Percentiles rank a stretch among this genome's conserved stretches.
These are phyloP conservation scores for Dalbergia oliveri DNA, from an alignment of 306 rosid species.

Conservation along the genomic window DNA sequence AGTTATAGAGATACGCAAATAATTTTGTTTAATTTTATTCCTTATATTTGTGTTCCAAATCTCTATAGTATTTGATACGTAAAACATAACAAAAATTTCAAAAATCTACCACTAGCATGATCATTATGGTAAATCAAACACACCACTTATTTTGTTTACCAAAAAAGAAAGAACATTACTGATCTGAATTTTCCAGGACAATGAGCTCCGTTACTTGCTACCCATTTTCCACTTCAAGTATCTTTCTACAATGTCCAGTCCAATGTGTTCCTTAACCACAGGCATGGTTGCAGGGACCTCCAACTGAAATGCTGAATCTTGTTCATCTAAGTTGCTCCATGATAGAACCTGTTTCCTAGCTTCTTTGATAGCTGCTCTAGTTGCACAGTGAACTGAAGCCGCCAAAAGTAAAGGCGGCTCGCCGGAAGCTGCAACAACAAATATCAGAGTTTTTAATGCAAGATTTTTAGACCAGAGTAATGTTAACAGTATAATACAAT, in stretches of 20 bases:
- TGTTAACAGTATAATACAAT: neutral
- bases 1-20: no score
- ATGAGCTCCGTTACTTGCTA: slow-evolving; percentile 32
- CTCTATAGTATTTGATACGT: no score
- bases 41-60: no score
- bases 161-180: slow-evolving; percentile 7
- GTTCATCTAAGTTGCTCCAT: slow-evolving; percentile 63
- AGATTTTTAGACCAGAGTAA: neutral
- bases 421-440: slow-evolving; percentile 81
- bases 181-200: slow-evolving; percentile 12
- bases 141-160: neutral
- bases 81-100: neutral
- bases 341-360: slow-evolving; percentile 75
- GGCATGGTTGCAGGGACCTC: slow-evolving; percentile 91
- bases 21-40: no score
- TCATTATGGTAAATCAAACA: neutral
- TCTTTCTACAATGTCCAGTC: slow-evolving; percentile 75
- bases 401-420: slow-evolving; percentile 91
- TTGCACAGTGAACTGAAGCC: slow-evolving; percentile 86
- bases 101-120: slow-evolving; percentile 15
- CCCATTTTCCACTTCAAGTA: slow-evolving; percentile 77
- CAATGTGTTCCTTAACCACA: slow-evolving; percentile 80
- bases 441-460: neutral
- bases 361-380: slow-evolving; percentile 83
- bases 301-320: slow-evolving; percentile 60